phyloP scores from a whole-genome alignment of 75 land plant species.

The Cryptomeria japonica region DNA sequence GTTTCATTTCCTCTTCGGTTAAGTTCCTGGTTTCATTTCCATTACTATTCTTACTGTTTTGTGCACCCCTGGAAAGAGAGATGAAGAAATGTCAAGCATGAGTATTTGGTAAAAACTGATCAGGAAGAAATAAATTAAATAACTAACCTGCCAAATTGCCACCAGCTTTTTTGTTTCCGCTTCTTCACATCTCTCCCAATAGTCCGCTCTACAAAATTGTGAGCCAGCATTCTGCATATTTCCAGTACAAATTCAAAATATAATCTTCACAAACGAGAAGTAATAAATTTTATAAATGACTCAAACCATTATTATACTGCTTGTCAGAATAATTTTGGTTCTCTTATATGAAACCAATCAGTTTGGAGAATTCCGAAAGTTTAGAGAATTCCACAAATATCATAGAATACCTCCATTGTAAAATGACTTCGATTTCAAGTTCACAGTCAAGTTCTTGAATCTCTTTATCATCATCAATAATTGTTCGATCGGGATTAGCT shows the following conservation, averaged over 20 bases:
- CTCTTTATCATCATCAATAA: slow-evolving; percentile 76
- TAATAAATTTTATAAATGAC: not conserved
- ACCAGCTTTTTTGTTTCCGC: slow-evolving; percentile 71
- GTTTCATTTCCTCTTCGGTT: slow-evolving; percentile 84
- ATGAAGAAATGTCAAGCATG: not conserved
- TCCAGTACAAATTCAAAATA: not conserved
- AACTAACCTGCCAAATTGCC: slow-evolving; percentile 79
- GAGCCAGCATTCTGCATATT: slow-evolving; percentile 85
- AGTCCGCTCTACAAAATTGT: slow-evolving; percentile 79
- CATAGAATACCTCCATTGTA: slow-evolving; percentile 87
- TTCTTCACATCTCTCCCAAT: slow-evolving; percentile 38
- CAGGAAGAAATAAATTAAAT: not conserved
- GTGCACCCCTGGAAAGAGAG: slow-evolving; percentile 10
- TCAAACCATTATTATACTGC: not conserved
- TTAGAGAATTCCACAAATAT: not conserved
- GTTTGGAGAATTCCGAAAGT: not conserved
- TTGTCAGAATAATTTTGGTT: not conserved
- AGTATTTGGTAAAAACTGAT: not conserved
- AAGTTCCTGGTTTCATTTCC: slow-evolving; percentile 38
- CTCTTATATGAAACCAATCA: not conserved
- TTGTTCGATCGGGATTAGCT: slow-evolving; percentile 48
- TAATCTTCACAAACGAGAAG: not conserved
- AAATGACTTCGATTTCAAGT: slow-evolving; percentile 80
- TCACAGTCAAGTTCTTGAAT: slow-evolving; percentile 78
- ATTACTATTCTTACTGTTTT: slow-evolving; percentile 39